phyloP scores from a whole-genome alignment of 805 yeast species.

The Saccharomycopsis fibuligera region DNA sequence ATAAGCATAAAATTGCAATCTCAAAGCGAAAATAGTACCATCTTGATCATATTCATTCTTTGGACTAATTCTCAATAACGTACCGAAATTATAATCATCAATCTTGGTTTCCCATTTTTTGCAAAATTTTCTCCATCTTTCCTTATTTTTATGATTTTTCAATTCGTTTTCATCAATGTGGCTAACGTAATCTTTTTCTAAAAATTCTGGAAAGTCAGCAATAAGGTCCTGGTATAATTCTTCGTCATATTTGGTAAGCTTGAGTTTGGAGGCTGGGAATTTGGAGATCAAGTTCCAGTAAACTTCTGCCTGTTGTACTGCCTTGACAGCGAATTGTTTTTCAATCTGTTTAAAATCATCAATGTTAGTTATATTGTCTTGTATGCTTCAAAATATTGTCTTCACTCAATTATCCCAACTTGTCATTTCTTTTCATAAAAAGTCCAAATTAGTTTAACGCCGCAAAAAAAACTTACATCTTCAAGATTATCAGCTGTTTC shows the following conservation, averaged over 20 bases:
- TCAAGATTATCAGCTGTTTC: slow-evolving; percentile 92
- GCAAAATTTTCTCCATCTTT: slow-evolving; percentile 85
- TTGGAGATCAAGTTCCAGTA: slow-evolving; percentile 78
- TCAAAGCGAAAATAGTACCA: slow-evolving; percentile 81
- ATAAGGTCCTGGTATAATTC: slow-evolving; percentile 56
- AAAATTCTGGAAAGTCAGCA: slow-evolving; percentile 84
- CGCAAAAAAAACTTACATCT: slow-evolving; percentile 34
- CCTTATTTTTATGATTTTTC: slow-evolving; percentile 76
- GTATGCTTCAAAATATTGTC: slow-evolving; percentile 21
- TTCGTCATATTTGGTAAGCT: slow-evolving; percentile 65
- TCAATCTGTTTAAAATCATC: slow-evolving; percentile 94
- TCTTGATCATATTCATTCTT: slow-evolving; percentile 73
- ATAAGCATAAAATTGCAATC: slow-evolving; percentile 91
- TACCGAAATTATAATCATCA: slow-evolving; percentile 94
- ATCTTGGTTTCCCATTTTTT: slow-evolving; percentile 72
- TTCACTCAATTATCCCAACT: slow-evolving; percentile 6
- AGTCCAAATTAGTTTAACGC: not conserved
- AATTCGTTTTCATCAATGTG: slow-evolving; percentile 66
- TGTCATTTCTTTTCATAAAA: not conserved
- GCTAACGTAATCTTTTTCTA: slow-evolving; percentile 49
- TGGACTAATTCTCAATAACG: slow-evolving; percentile 72
- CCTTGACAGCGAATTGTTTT: slow-evolving; percentile 96
- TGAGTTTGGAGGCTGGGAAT: slow-evolving; percentile 73
- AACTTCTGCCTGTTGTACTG: slow-evolving; percentile 91
- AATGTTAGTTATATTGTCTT: no score